A percentile compares a stretch with the other conserved stretches of the same genome.
Conservation (phyloP, 805 yeast genomes). For the Wickerhamiella kurtzmanii region DNA sequence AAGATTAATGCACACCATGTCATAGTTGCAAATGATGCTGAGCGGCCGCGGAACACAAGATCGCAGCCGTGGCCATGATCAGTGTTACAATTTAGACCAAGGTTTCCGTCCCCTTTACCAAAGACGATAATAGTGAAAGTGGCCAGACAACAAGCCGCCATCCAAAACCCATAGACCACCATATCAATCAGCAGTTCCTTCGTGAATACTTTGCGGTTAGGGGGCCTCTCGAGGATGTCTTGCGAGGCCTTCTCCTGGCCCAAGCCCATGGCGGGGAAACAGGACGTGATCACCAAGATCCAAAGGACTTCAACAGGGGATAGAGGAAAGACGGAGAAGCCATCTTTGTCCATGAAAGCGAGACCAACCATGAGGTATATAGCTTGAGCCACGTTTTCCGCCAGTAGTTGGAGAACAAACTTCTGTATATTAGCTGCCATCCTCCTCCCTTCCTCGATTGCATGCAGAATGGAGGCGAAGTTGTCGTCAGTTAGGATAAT, state of each 20-base stretch:
- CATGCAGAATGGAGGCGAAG: conserved; percentile 65
- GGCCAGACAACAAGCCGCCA: conserved; percentile 58
- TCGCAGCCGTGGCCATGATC: conserved; percentile 36
- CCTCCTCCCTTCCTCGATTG: conserved; percentile 68
- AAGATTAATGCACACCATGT: conserved; percentile 74
- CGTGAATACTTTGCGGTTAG: conserved; percentile 52
- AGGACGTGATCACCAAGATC: conserved; percentile 66
- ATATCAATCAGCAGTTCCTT: conserved; percentile 56
- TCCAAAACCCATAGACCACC: conserved; percentile 56
- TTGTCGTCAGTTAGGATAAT: conserved; percentile 65
- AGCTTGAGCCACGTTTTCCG: conserved; percentile 63
- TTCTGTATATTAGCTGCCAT: conserved; percentile 70
- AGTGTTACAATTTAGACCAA: conserved; percentile 54
- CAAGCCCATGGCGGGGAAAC: conserved; percentile 76
- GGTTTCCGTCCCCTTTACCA: conserved; percentile 46
- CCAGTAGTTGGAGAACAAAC: conserved; percentile 58
- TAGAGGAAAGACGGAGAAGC: conserved; percentile 66
- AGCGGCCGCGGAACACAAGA: conserved; percentile 59
- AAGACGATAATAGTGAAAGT: conserved; percentile 55
- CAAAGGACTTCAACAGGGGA: conserved; percentile 70
- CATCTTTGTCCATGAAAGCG: conserved; percentile 49
- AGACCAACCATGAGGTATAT: conserved; percentile 56
- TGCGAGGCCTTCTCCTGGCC: conserved; percentile 54
- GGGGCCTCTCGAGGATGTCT: conserved; percentile 51
- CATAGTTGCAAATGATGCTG: conserved; percentile 66